phyloP scores from a whole-genome alignment of 495 filamentous ascomycete genomes.

The Podospora pseudopauciseta region DNA sequence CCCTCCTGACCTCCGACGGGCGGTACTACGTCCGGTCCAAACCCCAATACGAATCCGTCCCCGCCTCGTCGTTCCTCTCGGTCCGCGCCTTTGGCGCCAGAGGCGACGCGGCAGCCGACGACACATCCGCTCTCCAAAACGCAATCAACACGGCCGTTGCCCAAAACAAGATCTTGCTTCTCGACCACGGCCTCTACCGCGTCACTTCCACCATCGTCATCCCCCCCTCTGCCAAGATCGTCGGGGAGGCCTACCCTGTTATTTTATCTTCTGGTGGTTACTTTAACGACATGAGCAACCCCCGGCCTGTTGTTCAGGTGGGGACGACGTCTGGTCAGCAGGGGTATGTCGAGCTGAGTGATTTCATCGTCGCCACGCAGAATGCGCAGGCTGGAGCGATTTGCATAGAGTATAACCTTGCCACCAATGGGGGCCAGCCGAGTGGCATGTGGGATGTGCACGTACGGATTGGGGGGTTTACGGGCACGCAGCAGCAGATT shows the following conservation, averaged over 20 bases:
- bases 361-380: constrained; percentile 70
- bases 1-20: constrained; percentile 35
- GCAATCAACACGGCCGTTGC: constrained; percentile 59
- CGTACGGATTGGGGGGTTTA: constrained; percentile 74
- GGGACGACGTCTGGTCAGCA: constrained; percentile 68
- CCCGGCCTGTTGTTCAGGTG: constrained; percentile 66
- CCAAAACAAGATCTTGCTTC: constrained; percentile 55
- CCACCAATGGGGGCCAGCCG: constrained; percentile 55
- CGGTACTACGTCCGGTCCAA: constrained; percentile 53
- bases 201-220: constrained; percentile 62
- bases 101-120: constrained; percentile 71
- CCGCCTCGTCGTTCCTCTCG: constrained; percentile 55
- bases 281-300: constrained; percentile 69
- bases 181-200: constrained; percentile 59
- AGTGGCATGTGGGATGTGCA: constrained; percentile 90
- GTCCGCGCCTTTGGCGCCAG: constrained; percentile 62
- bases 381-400: constrained; percentile 66
- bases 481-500: constrained; percentile 73
- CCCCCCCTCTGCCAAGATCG: constrained; percentile 62
- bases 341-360: constrained; percentile 75
- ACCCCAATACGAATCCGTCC: constrained; percentile 55
- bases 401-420: constrained; percentile 72
- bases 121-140: constrained; percentile 57
- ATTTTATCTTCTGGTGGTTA: constrained; percentile 74
- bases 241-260: constrained; percentile 82